Evolutionary conservation across 495 filamentous ascomycete species (phyloP).

Genomic region (Podospora pseudopauciseta): DNA sequence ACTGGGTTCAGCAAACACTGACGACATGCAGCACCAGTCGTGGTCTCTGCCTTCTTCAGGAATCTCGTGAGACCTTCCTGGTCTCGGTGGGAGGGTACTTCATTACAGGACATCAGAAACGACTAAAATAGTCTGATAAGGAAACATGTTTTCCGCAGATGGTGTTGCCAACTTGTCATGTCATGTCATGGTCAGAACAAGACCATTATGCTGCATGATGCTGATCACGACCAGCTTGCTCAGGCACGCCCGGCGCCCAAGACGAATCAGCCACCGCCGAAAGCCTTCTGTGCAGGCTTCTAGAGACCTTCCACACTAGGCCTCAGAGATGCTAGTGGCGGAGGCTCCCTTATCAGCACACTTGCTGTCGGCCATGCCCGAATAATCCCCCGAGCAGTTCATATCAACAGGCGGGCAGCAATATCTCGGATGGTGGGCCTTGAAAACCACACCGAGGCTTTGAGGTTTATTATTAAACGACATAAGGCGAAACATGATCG

Average conservation of each 20-base stretch:
- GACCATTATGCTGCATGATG: background rate
- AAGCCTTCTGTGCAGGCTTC: conserved; percentile 28
- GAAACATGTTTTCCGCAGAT: background rate
- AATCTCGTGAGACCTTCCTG: conserved; percentile 7
- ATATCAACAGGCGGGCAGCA: background rate
- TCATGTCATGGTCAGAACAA: background rate
- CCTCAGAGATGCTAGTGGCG: background rate
- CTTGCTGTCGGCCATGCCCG: background rate
- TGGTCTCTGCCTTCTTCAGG: conserved; percentile 3
- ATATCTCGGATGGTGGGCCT: background rate
- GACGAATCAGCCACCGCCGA: conserved; percentile 12
- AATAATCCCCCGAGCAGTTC: background rate
- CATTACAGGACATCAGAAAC: conserved; percentile 14
- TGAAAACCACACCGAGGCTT: background rate
- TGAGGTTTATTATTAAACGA: background rate
- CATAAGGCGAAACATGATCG: background rate
- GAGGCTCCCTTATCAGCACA: background rate
- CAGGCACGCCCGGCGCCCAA: background rate
- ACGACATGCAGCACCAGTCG: background rate
- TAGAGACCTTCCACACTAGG: conserved; percentile 20
- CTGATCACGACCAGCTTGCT: conserved; percentile 1
- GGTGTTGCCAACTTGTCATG: background rate
- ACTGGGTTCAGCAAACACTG: conserved; percentile 22
- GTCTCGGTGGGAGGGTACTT: conserved; percentile 21
- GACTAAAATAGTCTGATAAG: conserved; percentile 9